A percentile compares a stretch with the other conserved stretches of the same genome.
Conservation (phyloP, 805 yeast genomes). For the Yarrowia alimentaria region DNA sequence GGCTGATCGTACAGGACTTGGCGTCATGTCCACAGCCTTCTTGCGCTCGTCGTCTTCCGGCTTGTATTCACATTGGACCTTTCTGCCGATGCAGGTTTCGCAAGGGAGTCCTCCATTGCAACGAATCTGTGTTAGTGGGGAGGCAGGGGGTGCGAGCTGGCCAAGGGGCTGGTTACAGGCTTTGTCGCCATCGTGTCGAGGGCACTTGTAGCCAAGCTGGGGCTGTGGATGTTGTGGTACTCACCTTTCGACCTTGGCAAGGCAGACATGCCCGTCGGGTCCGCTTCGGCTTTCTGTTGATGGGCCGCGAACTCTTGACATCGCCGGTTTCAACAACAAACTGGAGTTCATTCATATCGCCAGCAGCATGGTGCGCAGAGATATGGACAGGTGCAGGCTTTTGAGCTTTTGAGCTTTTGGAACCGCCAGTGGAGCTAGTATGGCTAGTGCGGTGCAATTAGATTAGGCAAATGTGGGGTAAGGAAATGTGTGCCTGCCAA, state of each 20-base stretch:
- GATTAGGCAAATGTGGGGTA: constrained; percentile 24
- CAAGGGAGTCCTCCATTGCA: constrained; percentile 36
- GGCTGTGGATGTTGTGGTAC: neutral
- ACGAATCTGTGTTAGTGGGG: constrained; percentile 30
- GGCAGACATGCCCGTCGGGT: constrained; percentile 34
- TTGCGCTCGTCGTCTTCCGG: constrained; percentile 11
- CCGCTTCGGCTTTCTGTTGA: constrained; percentile 32
- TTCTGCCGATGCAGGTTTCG: constrained; percentile 30
- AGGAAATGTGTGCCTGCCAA: no score
- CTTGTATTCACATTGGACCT: constrained; percentile 31
- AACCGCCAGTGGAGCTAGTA: no score
- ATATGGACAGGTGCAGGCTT: neutral
- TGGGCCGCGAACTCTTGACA: constrained; percentile 5
- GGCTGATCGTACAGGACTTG: no score
- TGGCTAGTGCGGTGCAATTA: constrained; percentile 1
- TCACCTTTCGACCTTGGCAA: constrained; percentile 34
- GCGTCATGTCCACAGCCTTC: constrained; percentile 4
- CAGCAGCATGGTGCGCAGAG: constrained; percentile 6
- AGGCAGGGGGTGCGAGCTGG: neutral
- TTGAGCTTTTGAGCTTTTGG: no score
- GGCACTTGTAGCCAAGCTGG: no score
- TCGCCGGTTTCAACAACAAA: constrained; percentile 25
- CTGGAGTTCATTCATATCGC: constrained; percentile 26
- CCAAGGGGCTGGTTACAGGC: no score
- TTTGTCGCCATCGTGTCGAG: no score